These are phyloP conservation scores for Boletus rubropictus DNA, from an alignment of 768 basidiomycete species.

Conservation along the genomic window DNA sequence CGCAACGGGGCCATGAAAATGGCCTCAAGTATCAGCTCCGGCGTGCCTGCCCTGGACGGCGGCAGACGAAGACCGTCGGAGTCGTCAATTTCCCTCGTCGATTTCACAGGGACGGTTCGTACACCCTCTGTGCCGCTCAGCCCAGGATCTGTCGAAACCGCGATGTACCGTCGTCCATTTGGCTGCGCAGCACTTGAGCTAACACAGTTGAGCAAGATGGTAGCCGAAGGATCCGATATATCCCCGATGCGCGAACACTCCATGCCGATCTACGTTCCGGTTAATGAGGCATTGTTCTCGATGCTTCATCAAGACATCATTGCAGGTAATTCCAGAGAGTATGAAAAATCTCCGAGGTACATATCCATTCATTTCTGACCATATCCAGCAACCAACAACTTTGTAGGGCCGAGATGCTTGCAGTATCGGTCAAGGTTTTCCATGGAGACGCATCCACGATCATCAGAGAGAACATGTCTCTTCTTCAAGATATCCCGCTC, in stretches of 20 bases:
- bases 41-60: slow-evolving; percentile 35
- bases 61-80: slow-evolving; percentile 52
- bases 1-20: slow-evolving; percentile 83
- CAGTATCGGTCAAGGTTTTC: slow-evolving; percentile 80
- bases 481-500: slow-evolving; percentile 75
- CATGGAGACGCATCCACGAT: slow-evolving; percentile 74
- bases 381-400: slow-evolving; percentile 1
- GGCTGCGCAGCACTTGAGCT: slow-evolving; percentile 94
- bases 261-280: slow-evolving; percentile 84
- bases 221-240: slow-evolving; percentile 57
- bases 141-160: slow-evolving; percentile 30
- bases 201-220: slow-evolving; percentile 64
- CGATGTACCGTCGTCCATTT: slow-evolving; percentile 78
- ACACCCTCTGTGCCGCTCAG: slow-evolving; percentile 20
- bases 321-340: slow-evolving; percentile 68
- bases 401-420: slow-evolving; percentile 76
- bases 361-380: slow-evolving; percentile 16
- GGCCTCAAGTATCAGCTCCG: slow-evolving; percentile 48
- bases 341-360: slow-evolving; percentile 76
- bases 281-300: slow-evolving; percentile 80
- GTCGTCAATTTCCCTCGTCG: slow-evolving; percentile 36
- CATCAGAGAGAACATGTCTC: slow-evolving; percentile 75
- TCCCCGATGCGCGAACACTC: slow-evolving; percentile 66
- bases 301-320: slow-evolving; percentile 96
- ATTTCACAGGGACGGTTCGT: slow-evolving; percentile 26